These are phyloP conservation scores for Exophiala dermatitidis DNA, from an alignment of 2,329 filamentous ascomycete genomes.

Conservation along the genomic window DNA sequence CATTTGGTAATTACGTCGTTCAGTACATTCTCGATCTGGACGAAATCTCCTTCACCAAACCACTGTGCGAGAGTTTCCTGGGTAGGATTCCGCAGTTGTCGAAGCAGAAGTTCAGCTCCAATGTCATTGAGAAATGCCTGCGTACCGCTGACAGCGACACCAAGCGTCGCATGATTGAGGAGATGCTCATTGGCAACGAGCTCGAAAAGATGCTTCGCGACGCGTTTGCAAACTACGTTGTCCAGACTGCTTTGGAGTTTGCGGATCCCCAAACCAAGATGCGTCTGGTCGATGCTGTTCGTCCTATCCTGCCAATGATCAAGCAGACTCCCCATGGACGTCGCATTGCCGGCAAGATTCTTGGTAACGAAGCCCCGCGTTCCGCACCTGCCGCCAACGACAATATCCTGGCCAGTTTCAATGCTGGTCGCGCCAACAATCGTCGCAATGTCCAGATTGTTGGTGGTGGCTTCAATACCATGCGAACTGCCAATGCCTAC, in stretches of 20 bases:
- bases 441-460: conserved; percentile 28
- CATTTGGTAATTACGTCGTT: conserved; percentile 97
- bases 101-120: conserved; percentile 98
- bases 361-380: conserved; percentile 45
- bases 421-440: conserved; percentile 23
- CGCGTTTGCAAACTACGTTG: conserved; percentile 93
- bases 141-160: conserved; percentile 70
- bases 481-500: conserved; percentile 14
- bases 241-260: conserved; percentile 90
- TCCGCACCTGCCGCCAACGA: conserved; percentile 37
- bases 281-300: conserved; percentile 73
- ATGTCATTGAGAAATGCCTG: conserved; percentile 94
- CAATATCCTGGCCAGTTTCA: conserved; percentile 33
- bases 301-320: conserved; percentile 74
- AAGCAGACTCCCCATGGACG: conserved; percentile 90
- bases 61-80: conserved; percentile 72
- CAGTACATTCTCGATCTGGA: conserved; percentile 97
- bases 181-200: conserved; percentile 66
- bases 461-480: conserved; percentile 25
- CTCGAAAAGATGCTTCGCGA: conserved; percentile 86
- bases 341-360: conserved; percentile 83
- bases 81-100: conserved; percentile 66
- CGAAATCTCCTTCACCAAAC: conserved; percentile 79
- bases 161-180: conserved; percentile 74
- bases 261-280: conserved; percentile 65